These are phyloP conservation scores for Clonostachys rosea DNA, from an alignment of 2,329 filamentous ascomycete species.

Conservation along the genomic window DNA sequence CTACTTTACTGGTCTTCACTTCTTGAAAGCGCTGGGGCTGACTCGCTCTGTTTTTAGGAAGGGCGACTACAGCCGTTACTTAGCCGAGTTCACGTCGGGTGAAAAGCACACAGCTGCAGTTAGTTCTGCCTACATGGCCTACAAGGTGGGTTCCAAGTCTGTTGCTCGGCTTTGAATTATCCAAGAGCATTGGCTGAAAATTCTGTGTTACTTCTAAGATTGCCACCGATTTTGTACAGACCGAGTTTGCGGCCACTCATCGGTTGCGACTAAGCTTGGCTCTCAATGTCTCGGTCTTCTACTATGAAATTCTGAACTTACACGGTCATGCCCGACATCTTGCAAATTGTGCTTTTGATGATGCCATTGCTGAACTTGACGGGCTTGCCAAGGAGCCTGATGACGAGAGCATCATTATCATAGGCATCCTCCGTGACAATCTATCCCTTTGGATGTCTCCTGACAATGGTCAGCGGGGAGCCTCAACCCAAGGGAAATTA, in stretches of 20 bases:
- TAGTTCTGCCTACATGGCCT: constrained; percentile 85
- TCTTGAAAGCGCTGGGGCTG: background rate
- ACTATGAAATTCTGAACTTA: constrained; percentile 99
- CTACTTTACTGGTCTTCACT: background rate
- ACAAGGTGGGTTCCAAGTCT: constrained; percentile 67
- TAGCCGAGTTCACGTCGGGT: constrained; percentile 87
- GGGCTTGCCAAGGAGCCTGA: constrained; percentile 97
- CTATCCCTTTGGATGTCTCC: constrained; percentile 97
- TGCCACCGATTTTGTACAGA: constrained; percentile 96
- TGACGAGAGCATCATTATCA: constrained; percentile 98
- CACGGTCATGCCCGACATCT: constrained; percentile 97
- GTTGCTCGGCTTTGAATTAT: no score
- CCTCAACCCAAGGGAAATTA: no score
- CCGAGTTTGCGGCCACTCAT: constrained; percentile 94
- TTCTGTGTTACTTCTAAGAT: constrained; percentile 48
- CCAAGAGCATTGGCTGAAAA: background rate
- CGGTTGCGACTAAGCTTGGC: constrained; percentile 97
- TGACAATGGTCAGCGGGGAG: constrained; percentile 51
- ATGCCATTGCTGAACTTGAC: constrained; percentile 97
- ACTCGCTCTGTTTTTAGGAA: constrained; percentile 55
- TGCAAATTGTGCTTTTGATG: constrained; percentile 98
- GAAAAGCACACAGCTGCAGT: constrained; percentile 89
- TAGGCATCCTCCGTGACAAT: constrained; percentile 98
- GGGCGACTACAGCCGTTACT: constrained; percentile 94
- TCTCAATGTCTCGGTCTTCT: constrained; percentile 99